Evolutionary conservation across 2,329 filamentous ascomycete species (phyloP).

Genomic region (Aspergillus clavatus): DNA sequence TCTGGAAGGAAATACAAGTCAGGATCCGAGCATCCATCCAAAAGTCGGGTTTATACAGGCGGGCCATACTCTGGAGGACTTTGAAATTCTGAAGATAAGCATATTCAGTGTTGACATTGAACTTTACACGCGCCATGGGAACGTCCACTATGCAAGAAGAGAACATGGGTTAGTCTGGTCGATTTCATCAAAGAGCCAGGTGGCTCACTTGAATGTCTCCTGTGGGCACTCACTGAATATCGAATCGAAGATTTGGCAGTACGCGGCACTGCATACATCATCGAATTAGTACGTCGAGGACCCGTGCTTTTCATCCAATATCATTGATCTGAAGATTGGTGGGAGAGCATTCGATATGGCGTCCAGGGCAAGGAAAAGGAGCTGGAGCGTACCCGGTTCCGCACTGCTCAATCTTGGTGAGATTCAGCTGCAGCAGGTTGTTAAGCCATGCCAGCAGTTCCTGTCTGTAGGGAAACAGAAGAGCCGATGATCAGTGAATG

Average conservation of each 20-base stretch:
- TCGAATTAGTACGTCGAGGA: constrained; percentile 7
- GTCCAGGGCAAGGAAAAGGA: constrained; percentile 9
- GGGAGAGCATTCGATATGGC: no score
- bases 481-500: constrained; percentile 9
- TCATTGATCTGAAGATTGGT: no score
- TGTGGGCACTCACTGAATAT: constrained; percentile 68
- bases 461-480: constrained; percentile 64
- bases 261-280: constrained; percentile 63
- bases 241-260: constrained; percentile 97
- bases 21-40: neutral
- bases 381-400: constrained; percentile 74
- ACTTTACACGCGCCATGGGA: constrained; percentile 93
- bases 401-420: constrained; percentile 98
- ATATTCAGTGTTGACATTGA: constrained; percentile 96
- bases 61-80: constrained; percentile 76
- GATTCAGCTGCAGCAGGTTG: constrained; percentile 93
- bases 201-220: neutral
- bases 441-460: constrained; percentile 96
- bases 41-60: neutral
- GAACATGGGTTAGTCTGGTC: constrained; percentile 7
- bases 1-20: constrained; percentile 43
- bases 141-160: constrained; percentile 60
- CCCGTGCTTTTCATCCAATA: neutral
- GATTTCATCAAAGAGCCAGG: neutral
- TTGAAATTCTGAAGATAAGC: constrained; percentile 99